phyloP scores from a whole-genome alignment of 2,329 filamentous ascomycete species.

The Colletotrichum orbiculare region DNA sequence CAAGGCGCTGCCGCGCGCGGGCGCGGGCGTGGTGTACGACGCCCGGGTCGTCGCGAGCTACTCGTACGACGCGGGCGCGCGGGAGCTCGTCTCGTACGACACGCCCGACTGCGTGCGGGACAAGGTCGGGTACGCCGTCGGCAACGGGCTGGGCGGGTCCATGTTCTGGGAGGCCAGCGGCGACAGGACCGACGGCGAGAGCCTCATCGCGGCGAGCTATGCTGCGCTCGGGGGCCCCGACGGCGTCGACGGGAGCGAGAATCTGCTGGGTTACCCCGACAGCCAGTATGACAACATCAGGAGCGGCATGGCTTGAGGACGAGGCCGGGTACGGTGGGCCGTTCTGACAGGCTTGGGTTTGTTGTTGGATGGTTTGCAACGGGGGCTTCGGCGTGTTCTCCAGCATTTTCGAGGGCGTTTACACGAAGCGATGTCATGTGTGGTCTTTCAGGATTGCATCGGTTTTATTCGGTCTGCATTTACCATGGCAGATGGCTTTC shows the following conservation, averaged over 20 bases:
- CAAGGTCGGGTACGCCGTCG: constrained; percentile 75
- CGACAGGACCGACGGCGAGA: constrained; percentile 69
- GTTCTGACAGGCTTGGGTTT: too few relatives aligned
- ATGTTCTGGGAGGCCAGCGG: constrained; percentile 90
- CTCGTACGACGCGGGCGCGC: constrained; percentile 71
- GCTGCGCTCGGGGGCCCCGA: constrained; percentile 52
- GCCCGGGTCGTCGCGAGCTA: constrained; percentile 71
- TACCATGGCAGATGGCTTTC: too few relatives aligned
- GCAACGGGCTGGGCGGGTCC: constrained; percentile 73
- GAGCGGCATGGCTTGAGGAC: constrained; percentile 43
- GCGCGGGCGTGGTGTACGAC: constrained; percentile 69
- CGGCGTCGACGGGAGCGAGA: constrained; percentile 57
- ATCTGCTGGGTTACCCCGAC: constrained; percentile 62
- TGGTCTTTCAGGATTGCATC: too few relatives aligned
- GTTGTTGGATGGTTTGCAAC: too few relatives aligned
- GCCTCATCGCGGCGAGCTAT: constrained; percentile 66
- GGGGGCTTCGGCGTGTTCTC: too few relatives aligned
- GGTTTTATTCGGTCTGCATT: too few relatives aligned
- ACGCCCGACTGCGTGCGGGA: constrained; percentile 67
- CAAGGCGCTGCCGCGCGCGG: constrained; percentile 76
- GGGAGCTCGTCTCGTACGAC: constrained; percentile 79
- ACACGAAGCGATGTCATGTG: too few relatives aligned
- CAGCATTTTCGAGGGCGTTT: too few relatives aligned
- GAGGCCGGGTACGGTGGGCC: too few relatives aligned
- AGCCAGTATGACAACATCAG: constrained; percentile 68